Evolutionary conservation across 169 alveolate genomes (phyloP).

Genomic region (Plasmodium berghei): DNA sequence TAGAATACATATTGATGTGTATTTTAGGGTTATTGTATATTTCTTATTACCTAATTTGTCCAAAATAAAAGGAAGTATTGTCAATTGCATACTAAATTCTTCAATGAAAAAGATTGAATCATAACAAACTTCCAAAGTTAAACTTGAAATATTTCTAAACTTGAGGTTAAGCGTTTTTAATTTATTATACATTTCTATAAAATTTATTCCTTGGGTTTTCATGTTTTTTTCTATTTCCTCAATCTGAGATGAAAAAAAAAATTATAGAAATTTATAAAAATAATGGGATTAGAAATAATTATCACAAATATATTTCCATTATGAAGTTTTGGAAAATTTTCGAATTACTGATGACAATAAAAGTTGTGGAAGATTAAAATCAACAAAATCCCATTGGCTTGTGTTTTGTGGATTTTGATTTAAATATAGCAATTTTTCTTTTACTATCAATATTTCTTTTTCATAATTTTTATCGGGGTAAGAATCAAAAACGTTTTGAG

Average conservation of each 20-base stretch:
- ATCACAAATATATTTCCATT: too few species aligned
- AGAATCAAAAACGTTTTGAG: constrained; percentile 30
- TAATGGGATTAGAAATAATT: neutral
- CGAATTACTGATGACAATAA: constrained; percentile 16
- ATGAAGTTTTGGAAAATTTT: neutral
- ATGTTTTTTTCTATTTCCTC: constrained; percentile 48
- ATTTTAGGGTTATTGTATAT: too few species aligned
- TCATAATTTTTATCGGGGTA: constrained; percentile 44
- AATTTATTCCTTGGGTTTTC: constrained; percentile 38
- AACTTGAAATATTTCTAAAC: constrained; percentile 12
- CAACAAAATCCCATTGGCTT: constrained; percentile 54
- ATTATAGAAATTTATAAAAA: neutral
- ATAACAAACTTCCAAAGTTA: constrained; percentile 24
- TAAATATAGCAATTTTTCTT: constrained; percentile 21
- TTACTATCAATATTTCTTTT: constrained; percentile 31
- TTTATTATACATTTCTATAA: constrained; percentile 41
- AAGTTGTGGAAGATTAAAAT: constrained; percentile 28
- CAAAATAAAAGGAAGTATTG: constrained; percentile 29
- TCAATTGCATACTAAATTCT: constrained; percentile 13
- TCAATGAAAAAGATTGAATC: constrained; percentile 21
- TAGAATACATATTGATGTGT: too few species aligned
- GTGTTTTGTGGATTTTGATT: constrained; percentile 3
- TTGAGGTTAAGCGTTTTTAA: constrained; percentile 1
- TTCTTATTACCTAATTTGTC: constrained; percentile 27
- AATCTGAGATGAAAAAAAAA: constrained; percentile 13